Evolutionary conservation across 345 rosid species (phyloP), one percentile per base, ranked within the genome.

Genomic region (Melastoma malabathricum): DNA sequence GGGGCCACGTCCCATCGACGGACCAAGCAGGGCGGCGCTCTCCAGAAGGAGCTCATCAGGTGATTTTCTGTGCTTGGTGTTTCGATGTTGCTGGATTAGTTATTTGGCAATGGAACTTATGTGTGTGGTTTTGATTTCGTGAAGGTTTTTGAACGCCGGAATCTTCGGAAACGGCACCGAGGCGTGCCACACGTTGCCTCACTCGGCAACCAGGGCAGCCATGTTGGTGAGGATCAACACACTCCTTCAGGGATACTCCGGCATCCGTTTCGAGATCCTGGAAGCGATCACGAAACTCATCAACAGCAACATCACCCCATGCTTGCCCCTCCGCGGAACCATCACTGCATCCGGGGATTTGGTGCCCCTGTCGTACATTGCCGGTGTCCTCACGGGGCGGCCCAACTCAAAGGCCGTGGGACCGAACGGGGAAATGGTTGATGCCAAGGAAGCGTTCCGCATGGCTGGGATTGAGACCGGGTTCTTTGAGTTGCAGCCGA

Each of bases 211-310:
- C 2, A 71, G 83, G 59, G 94, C 89, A 3, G 82, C 84, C 4
- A 84, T 84, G 94, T 66, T 84, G 45, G 94, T 84, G 18, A 73
- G 89, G 2, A 69, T 81, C 77, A 84, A 81, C 71, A 84, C 94
- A 12, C 75, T 84, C 19, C 73, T 81, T 27, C 89, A 84, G 49
- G 94, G 94, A 10, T 84, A 76, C 52, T 81, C 86, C 1, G 86
- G 89, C 19, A 81, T 84, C 61, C 51, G 94, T 18, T 84, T 84
- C 52, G 86, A 81, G 61, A 71, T 84, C 65, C 69, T 84, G 20
- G 89, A 84, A 62, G 79, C 89, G 43, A 70, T 84, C 0, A 38
- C 83, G 15, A 62, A 72, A 50, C 71, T 84, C 48, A 77, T 84
- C 15, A 81, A 84, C 72, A 48, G n/a, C 46, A 71, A 75, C 68